Base-by-base conservation (phyloP, 371 early-diverging fungal genomes). In the Saksenaea oblongispora region DNA sequence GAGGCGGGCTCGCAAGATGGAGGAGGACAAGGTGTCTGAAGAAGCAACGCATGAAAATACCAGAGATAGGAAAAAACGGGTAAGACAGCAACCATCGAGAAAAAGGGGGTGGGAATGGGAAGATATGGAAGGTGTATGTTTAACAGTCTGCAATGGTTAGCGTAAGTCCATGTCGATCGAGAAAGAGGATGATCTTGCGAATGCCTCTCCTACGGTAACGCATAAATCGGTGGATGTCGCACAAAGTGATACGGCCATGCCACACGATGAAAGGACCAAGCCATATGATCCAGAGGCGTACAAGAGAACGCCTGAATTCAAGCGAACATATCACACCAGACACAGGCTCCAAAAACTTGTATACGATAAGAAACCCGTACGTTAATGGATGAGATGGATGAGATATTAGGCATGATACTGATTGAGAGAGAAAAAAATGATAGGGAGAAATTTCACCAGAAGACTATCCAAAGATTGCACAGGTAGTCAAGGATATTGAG, bases 381-480 rank as follows among this genome's bases (percentile, higher is more conserved):
- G 70, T 57, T 17, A 11, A 10, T 26, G 2, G 22, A 47, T n/a
- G 7, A 14, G 35, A 15, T 24, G 26, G 14, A 26, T 56, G 39
- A n/a, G 37, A 22, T 17, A 1, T 13, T n/a, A 22, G 8, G 39
- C 13, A 35, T 42, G 18, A 15, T 18, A 47, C 4, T 34, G 28
- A 18, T 27, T 24, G 18, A 27, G 42, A 34, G 59, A 15, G 31
- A 31, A 9, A 8, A 31, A 24, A 24, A 28, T 37, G 56, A 61
- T 62, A 79, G 82, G 82, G 79, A 17, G 82, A 79, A 9, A 79
- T 83, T 51, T 71, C 80, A 41, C 63, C 67, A 35, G 78, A 79
- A 3, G 78, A 76, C 58, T 83, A 83, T 67, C 58, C 70, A 39
- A 71, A 72, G 64, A 83, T 83, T 51, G 60, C 74, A 54, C 44